Conservation (phyloP, 2,329 filamentous ascomycete genomes). For the Colletotrichum sp. region DNA sequence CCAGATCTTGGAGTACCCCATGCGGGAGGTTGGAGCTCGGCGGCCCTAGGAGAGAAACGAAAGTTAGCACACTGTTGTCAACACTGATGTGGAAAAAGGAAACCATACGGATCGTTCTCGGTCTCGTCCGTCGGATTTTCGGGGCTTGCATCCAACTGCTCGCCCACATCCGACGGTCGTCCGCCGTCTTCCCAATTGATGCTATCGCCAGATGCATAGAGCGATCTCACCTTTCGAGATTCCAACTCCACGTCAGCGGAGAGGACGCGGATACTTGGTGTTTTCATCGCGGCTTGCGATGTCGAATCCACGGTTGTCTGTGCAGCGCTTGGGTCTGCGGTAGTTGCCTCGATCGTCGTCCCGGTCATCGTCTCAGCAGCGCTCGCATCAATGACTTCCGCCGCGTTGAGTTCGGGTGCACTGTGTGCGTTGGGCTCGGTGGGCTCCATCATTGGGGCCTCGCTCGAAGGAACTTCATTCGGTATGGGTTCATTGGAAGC, state of each 20-base stretch:
- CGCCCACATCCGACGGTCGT: constrained; percentile 49
- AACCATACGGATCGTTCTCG: constrained; percentile 62
- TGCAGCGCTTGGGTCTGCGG: not conserved
- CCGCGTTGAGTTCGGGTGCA: not conserved
- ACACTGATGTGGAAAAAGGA: constrained; percentile 44
- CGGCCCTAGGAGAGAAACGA: constrained; percentile 26
- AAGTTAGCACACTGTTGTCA: constrained; percentile 33
- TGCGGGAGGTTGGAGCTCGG: constrained; percentile 33
- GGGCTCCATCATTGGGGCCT: not conserved
- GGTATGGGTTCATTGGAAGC: not conserved
- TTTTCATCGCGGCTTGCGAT: constrained; percentile 20
- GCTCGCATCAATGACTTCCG: not conserved
- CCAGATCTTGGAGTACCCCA: constrained; percentile 44
- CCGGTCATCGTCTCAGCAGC: not conserved
- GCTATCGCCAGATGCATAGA: constrained; percentile 63
- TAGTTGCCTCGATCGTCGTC: not conserved
- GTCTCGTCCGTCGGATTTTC: constrained; percentile 58
- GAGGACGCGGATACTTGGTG: constrained; percentile 57
- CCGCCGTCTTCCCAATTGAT: constrained; percentile 58
- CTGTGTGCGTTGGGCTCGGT: not conserved
- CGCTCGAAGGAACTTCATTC: not conserved
- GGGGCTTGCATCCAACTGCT: constrained; percentile 52
- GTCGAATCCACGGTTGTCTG: constrained; percentile 20
- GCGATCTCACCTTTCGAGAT: constrained; percentile 71
- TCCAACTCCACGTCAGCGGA: constrained; percentile 63